A percentile compares a stretch with the other conserved stretches of the same genome.
Evolutionary conservation across 208 protist genomes (phyloP).

Genomic region (Acanthamoeba divionensis): DNA sequence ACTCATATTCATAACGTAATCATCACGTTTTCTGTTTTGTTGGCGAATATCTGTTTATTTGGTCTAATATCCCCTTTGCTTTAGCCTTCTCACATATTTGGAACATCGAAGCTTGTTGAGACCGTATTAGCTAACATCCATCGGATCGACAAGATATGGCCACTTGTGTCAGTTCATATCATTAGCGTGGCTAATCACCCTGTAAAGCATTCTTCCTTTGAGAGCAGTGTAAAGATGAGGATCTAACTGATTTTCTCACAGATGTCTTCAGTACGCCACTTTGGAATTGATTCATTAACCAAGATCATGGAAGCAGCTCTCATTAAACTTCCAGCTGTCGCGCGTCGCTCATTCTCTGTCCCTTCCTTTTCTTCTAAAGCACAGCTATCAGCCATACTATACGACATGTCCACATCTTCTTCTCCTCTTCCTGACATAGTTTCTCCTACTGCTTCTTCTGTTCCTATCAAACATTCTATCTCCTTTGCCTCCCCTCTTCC

Average conservation of each 20-base stretch:
- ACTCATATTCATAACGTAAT: not conserved
- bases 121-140: slow-evolving; percentile 53
- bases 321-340: not conserved
- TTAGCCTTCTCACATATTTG: slow-evolving; percentile 55
- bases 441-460: not conserved
- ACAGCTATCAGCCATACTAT: not conserved
- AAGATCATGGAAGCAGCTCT: slow-evolving; percentile 41
- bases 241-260: not conserved
- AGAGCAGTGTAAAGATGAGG: not conserved
- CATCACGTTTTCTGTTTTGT: not conserved
- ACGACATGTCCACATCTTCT: not conserved
- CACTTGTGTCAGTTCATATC: slow-evolving; percentile 51
- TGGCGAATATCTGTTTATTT: not conserved
- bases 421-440: not conserved
- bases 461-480: not conserved
- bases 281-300: slow-evolving; percentile 12
- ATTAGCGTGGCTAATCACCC: slow-evolving; percentile 43
- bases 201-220: not conserved
- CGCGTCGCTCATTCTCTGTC: slow-evolving; percentile 1
- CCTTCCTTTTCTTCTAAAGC: slow-evolving; percentile 27
- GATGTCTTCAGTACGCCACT: not conserved
- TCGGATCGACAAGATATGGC: slow-evolving; percentile 64
- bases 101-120: slow-evolving; percentile 56
- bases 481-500: not conserved
- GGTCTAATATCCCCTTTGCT: not conserved